A percentile compares a stretch with the other conserved stretches of the same genome.
phyloP scores from a whole-genome alignment of 768 basidiomycete species.

The Mycena filopes region DNA sequence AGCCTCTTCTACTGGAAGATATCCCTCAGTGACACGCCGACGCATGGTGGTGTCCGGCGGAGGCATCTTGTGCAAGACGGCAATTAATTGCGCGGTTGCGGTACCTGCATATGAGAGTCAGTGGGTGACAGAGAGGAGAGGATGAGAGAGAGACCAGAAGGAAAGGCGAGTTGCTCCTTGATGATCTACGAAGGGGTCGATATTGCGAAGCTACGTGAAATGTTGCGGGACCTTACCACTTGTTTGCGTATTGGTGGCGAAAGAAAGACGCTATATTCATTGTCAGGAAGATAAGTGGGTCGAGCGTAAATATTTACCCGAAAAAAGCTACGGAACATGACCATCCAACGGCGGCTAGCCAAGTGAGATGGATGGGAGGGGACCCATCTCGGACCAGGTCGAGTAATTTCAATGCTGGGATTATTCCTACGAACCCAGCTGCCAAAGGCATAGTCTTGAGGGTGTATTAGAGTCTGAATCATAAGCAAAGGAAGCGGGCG shows the following conservation, averaged over 20 bases:
- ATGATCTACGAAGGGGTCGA: conserved; percentile 69
- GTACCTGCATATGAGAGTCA: conserved; percentile 50
- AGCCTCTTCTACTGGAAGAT: conserved; percentile 54
- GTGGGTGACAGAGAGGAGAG: not conserved
- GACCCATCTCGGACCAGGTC: conserved; percentile 79
- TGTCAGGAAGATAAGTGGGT: conserved; percentile 12
- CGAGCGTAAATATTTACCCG: conserved; percentile 57
- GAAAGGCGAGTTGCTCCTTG: conserved; percentile 93
- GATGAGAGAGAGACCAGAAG: conserved; percentile 65
- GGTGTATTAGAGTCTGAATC: not conserved
- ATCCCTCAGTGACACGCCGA: conserved; percentile 59
- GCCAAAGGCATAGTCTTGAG: conserved; percentile 79
- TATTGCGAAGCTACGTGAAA: conserved; percentile 3
- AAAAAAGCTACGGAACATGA: conserved; percentile 94
- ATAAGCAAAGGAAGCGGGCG: not conserved
- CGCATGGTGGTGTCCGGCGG: conserved; percentile 70
- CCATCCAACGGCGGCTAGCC: conserved; percentile 83
- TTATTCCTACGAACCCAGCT: conserved; percentile 89
- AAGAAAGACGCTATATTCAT: conserved; percentile 79
- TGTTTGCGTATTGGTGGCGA: conserved; percentile 95
- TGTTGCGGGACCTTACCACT: conserved; percentile 63
- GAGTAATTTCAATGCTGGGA: conserved; percentile 90
- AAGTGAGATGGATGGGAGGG: conserved; percentile 78
- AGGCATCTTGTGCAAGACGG: conserved; percentile 84
- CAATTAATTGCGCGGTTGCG: conserved; percentile 94